phyloP scores from a whole-genome alignment of 306 rosid genomes.

The Casuarina cunninghamiana region DNA sequence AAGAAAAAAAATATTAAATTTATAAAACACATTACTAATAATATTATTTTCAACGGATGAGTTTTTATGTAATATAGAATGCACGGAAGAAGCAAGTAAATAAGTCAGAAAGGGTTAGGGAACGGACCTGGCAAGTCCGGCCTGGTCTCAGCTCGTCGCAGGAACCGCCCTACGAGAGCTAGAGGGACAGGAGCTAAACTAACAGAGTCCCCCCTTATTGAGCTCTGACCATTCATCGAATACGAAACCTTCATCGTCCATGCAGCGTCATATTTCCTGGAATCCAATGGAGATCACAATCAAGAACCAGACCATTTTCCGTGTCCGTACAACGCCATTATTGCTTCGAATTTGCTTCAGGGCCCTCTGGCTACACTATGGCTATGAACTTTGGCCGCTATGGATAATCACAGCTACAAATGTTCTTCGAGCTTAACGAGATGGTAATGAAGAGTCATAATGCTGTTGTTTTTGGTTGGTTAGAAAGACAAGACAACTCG shows the following conservation, averaged over 20 bases:
- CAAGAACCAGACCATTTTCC: background rate
- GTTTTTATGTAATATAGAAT: background rate
- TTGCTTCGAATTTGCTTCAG: background rate
- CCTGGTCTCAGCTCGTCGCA: background rate
- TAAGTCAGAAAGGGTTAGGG: background rate
- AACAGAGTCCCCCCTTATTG: background rate
- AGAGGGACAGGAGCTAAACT: background rate
- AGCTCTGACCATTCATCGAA: background rate
- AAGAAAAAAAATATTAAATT: too few relatives aligned
- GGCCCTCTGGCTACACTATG: too few relatives aligned
- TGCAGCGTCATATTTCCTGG: background rate
- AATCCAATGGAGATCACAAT: background rate
- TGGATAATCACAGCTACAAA: too few relatives aligned
- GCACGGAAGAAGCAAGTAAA: background rate
- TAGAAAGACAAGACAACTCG: background rate
- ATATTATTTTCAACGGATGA: too few relatives aligned
- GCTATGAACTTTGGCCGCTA: too few relatives aligned
- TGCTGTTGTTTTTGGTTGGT: background rate
- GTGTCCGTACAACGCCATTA: background rate
- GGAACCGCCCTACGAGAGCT: background rate
- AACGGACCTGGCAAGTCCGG: slow-evolving; percentile 23
- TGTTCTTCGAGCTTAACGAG: too few relatives aligned
- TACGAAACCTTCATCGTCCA: background rate
- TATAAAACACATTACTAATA: too few relatives aligned
- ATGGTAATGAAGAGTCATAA: background rate